These are phyloP conservation scores for Pleurotus citrinopileatus DNA, from an alignment of 768 basidiomycete species.

Conservation along the genomic window DNA sequence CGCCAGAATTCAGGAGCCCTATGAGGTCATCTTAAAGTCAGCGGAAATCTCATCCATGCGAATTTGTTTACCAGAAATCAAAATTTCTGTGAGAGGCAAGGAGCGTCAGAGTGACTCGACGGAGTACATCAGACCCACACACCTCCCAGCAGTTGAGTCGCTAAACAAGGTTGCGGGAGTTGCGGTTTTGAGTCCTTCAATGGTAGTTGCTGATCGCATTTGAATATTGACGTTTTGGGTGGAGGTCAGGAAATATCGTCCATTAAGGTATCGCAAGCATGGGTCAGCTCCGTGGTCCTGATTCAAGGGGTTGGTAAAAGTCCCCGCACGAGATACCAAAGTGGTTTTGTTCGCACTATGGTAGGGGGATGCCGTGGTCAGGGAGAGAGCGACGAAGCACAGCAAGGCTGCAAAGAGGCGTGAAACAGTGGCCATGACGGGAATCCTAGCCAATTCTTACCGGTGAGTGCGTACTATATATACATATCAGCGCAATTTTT, in stretches of 20 bases:
- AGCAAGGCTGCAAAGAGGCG: not conserved
- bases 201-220: conserved; percentile 13
- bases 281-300: conserved; percentile 15
- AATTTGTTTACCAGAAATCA: conserved; percentile 5
- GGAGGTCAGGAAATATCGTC: conserved; percentile 14
- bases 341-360: not conserved
- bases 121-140: not conserved
- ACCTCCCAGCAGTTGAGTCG: conserved; percentile 16
- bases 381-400: not conserved
- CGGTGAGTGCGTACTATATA: no score
- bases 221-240: conserved; percentile 17
- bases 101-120: not conserved
- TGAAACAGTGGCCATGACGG: not conserved
- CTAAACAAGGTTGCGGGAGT: conserved; percentile 7
- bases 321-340: not conserved
- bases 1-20: conserved; percentile 18
- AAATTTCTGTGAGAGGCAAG: conserved; percentile 3
- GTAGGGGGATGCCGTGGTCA: not conserved
- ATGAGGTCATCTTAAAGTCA: not conserved
- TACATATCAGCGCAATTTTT: no score
- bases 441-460: no score
- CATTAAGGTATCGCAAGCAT: conserved; percentile 17
- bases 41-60: no score
- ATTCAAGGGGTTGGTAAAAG: conserved; percentile 6
- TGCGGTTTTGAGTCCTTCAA: conserved; percentile 17